Conservation (phyloP, 169 alveolate genomes). For the Eimeria necatrix region DNA sequence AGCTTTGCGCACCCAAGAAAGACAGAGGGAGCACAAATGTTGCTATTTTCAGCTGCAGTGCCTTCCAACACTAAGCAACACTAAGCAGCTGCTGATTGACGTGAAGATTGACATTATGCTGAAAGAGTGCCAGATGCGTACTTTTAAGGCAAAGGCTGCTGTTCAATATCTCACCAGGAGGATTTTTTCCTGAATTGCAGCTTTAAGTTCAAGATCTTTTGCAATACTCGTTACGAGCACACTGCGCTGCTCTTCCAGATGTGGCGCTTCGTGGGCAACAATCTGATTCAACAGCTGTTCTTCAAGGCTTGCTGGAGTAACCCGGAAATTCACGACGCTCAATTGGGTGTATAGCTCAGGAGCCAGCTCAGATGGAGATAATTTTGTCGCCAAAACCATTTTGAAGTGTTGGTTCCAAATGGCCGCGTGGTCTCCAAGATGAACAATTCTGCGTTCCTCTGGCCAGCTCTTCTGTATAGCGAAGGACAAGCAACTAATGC, state of each 20-base stretch:
- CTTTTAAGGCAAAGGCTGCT: not conserved
- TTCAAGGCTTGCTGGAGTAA: conserved; percentile 96
- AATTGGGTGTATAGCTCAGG: conserved; percentile 87
- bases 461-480: conserved; percentile 41
- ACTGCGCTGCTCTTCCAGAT: conserved; percentile 92
- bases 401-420: conserved; percentile 61
- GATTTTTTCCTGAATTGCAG: conserved; percentile 93
- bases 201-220: conserved; percentile 90
- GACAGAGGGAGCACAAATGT: not conserved
- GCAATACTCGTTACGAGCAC: conserved; percentile 92
- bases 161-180: conserved; percentile 84
- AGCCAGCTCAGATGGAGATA: conserved; percentile 6
- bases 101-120: not conserved
- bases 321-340: conserved; percentile 96
- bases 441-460: conserved; percentile 43
- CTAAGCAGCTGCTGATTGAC: too few relatives aligned
- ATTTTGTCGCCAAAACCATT: conserved; percentile 64
- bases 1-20: conserved; percentile 68
- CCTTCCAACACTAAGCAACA: not conserved
- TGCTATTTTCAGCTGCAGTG: not conserved
- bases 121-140: not conserved
- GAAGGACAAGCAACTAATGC: conserved; percentile 58
- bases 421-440: conserved; percentile 47
- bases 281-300: conserved; percentile 96
- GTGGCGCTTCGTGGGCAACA: conserved; percentile 94